Percentiles rank a stretch among this genome's conserved stretches.
Conservation (phyloP, 148 eudicot genomes). For the Rhododendron simsii region DNA sequence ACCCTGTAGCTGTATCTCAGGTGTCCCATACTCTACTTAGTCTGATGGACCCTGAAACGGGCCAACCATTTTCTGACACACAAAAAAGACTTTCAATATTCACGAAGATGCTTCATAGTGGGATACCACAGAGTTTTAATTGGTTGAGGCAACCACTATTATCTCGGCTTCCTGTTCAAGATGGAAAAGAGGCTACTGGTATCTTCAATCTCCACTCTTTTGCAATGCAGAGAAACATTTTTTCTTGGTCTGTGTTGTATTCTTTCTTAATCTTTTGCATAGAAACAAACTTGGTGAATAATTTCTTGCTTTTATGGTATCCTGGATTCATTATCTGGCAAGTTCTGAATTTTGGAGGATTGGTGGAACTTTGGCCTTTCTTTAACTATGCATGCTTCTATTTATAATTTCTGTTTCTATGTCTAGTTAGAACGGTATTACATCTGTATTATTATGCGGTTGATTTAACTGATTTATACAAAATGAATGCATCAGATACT, state of each 20-base stretch:
- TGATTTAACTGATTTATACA: neutral
- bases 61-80: constrained; percentile 57
- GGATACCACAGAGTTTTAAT: constrained; percentile 57
- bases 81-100: constrained; percentile 67
- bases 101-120: constrained; percentile 79
- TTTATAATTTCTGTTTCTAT: neutral
- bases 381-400: neutral
- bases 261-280: neutral
- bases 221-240: neutral
- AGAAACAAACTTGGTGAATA: neutral
- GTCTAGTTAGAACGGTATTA: neutral
- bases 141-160: constrained; percentile 34
- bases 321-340: neutral
- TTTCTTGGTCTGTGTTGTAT: neutral
- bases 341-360: neutral
- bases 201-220: constrained; percentile 15
- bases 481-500: neutral
- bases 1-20: constrained; percentile 35
- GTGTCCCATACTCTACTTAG: constrained; percentile 92
- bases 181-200: constrained; percentile 46
- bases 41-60: constrained; percentile 63
- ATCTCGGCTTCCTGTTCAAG: constrained; percentile 23
- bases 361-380: neutral
- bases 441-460: neutral
- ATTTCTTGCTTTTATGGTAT: neutral